Evolutionary conservation across 2,329 filamentous ascomycete genomes (phyloP), one percentile per base, ranked within the genome.

Genomic region (Exserohilum rostratum): DNA sequence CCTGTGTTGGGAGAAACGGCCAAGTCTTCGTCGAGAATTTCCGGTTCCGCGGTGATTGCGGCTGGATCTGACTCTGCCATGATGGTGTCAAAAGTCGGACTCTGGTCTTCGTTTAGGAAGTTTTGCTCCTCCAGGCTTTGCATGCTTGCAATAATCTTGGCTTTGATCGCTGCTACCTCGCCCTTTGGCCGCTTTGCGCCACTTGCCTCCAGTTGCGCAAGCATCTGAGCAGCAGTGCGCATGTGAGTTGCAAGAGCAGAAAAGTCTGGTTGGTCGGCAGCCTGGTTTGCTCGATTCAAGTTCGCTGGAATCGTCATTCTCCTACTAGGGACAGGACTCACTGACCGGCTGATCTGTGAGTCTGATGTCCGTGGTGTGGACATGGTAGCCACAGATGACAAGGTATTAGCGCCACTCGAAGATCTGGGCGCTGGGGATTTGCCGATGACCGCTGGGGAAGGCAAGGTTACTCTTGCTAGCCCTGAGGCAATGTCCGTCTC

Each of bases 91-190:
- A 95, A 93, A 0, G 88, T 93, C 15, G 90, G 89, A 0, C 85
- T 66, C n/a, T 79, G 79, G 45, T 92, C 89, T 58, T 92, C 89
- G 2, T 85, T 77, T 45, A 91, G 87, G 66, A 95, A 95, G 70
- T 87, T 93, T 72, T 93, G 89, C 73, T 95, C 91, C 73, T 95
- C 90, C 7, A 95, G 78, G 62, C 84, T 91, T 72, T 95, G 90
- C 91, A 95, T 95, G 73, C 90, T 93, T 2, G 90, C 90, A 66
- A 95, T 95, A 60, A 95, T 95, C 76, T 91, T 92, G 35, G 90
- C 87, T 64, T 91, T 84, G 72, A 95, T 95, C 6, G 90, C 89
- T 15, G 90, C 90, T 4, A 95, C 90, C 75, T 95, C 90, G 27
- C 87, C 85, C 69, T 85, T 89, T 1, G 90, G 90, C 30, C 90